These are phyloP conservation scores for Amylocystis lapponica DNA, from an alignment of 768 basidiomycete species.

Conservation along the genomic window DNA sequence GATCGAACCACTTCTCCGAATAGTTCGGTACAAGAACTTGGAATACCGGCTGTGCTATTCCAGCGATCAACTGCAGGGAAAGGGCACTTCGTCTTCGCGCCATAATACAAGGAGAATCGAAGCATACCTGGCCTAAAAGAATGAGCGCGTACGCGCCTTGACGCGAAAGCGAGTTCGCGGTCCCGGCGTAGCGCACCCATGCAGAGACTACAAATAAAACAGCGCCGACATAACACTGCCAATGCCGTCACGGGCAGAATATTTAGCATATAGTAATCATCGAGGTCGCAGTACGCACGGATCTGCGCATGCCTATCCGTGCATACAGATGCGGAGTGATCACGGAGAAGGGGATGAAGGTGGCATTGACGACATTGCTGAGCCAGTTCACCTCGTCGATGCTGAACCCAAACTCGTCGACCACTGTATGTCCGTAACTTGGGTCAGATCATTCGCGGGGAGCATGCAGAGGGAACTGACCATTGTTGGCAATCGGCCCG, in stretches of 20 bases:
- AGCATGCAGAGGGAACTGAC: slow-evolving; percentile 31
- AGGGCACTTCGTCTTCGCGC: neutral
- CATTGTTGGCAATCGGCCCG: slow-evolving; percentile 69
- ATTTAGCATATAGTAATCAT: neutral
- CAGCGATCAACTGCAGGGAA: slow-evolving; percentile 46
- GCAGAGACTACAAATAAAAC: slow-evolving; percentile 50
- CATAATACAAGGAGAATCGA: neutral
- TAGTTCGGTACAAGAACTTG: slow-evolving; percentile 77
- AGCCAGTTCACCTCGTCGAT: slow-evolving; percentile 78
- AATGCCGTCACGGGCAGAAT: neutral
- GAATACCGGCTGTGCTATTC: slow-evolving; percentile 64
- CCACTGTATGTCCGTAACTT: slow-evolving; percentile 34
- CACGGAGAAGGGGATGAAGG: slow-evolving; percentile 60
- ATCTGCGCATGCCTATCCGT: slow-evolving; percentile 54
- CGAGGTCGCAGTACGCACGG: slow-evolving; percentile 50
- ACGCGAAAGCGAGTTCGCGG: slow-evolving; percentile 44
- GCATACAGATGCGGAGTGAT: slow-evolving; percentile 52
- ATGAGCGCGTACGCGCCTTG: slow-evolving; percentile 57
- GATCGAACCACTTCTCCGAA: slow-evolving; percentile 80
- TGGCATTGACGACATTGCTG: slow-evolving; percentile 56
- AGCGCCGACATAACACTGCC: slow-evolving; percentile 60
- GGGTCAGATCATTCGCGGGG: neutral
- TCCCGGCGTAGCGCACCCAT: slow-evolving; percentile 78
- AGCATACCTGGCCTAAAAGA: slow-evolving; percentile 60
- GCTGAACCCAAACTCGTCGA: slow-evolving; percentile 59